Percentiles rank a stretch among this genome's conserved stretches.
Conservation (phyloP, 2,329 filamentous ascomycete genomes). For the Microsporum ferrugineum region DNA sequence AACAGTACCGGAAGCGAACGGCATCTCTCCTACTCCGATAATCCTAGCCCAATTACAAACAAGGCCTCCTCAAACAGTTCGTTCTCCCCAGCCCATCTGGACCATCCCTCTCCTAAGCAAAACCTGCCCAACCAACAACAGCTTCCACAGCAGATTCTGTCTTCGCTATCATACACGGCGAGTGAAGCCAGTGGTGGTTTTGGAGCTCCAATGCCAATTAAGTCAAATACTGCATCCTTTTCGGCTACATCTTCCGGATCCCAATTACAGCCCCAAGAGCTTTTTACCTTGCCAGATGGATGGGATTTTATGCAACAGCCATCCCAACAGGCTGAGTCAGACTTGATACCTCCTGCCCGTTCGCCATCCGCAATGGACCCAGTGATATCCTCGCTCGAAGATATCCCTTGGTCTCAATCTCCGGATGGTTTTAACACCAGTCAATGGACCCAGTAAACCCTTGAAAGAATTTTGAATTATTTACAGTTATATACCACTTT, state of each 20-base stretch:
- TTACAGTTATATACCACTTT: neutral
- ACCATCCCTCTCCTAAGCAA: slow-evolving; percentile 21
- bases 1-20: slow-evolving; percentile 21
- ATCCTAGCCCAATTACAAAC: slow-evolving; percentile 27
- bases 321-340: slow-evolving; percentile 10
- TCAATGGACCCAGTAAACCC: slow-evolving; percentile 17
- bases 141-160: neutral
- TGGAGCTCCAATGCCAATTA: slow-evolving; percentile 12
- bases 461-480: neutral
- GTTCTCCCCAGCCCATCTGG: slow-evolving; percentile 22
- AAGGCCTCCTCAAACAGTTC: slow-evolving; percentile 30
- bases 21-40: slow-evolving; percentile 23
- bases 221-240: slow-evolving; percentile 10
- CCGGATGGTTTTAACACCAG: slow-evolving; percentile 21
- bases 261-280: slow-evolving; percentile 15
- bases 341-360: slow-evolving; percentile 1
- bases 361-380: neutral
- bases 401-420: slow-evolving; percentile 28
- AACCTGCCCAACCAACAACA: slow-evolving; percentile 12
- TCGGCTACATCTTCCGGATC: neutral
- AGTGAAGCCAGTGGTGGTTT: slow-evolving; percentile 11
- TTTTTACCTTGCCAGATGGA: slow-evolving; percentile 19
- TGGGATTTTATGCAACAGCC: slow-evolving; percentile 22
- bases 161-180: neutral
- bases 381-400: slow-evolving; percentile 21